Base-by-base conservation (phyloP, 495 filamentous ascomycete genomes). In the Barbatosphaeria neglecta region DNA sequence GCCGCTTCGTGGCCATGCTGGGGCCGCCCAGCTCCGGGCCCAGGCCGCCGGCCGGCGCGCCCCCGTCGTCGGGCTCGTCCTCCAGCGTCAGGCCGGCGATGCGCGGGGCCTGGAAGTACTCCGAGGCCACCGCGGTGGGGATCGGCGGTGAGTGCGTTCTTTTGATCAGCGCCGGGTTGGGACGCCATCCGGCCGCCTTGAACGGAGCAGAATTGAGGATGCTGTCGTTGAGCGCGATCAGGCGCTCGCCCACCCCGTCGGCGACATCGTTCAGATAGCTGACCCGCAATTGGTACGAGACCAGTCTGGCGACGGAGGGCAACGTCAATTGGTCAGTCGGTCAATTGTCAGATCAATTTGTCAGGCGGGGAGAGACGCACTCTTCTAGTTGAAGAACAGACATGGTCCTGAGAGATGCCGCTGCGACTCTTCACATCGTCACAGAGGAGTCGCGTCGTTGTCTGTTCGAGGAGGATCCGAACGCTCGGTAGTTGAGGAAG, bases 81-180 rank as follows among this genome's bases (percentile, higher is more conserved):
- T 86, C 85, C 20, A 83, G 76, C 3, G 73, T 75, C 19, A 75
- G 50, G 0, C 64, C 69, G 5, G 63, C 49, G 6, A 69, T 65
- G n/a, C 69, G 61, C 27, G 79, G 82, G n/a, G 79, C 84, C 54
- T 82, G 77, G 58, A 92, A 98, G 62, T 98, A 98, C 60, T 97
- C 90, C 15, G 87, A 90, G 6, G 81, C 82, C 56, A 78, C 81
- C 45, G 86, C 87, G 5, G 90, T 94, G 20, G 92, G 92, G 44
- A 98, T 98, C 0, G 93, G 92, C 11, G 92, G 92, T 6, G 90
- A 96, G 59, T 98, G 90, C 24, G 87, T 93, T 46, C 92, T 79
- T 60, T 93, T 94, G 55, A 90, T 80, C 49, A 86, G 78, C 10
- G 79, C 69, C 4, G 83, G 74, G 52, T 85, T 84, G 23, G 83